These are phyloP conservation scores for Populus simonii DNA, from an alignment of 345 rosid species.

Conservation along the genomic window DNA sequence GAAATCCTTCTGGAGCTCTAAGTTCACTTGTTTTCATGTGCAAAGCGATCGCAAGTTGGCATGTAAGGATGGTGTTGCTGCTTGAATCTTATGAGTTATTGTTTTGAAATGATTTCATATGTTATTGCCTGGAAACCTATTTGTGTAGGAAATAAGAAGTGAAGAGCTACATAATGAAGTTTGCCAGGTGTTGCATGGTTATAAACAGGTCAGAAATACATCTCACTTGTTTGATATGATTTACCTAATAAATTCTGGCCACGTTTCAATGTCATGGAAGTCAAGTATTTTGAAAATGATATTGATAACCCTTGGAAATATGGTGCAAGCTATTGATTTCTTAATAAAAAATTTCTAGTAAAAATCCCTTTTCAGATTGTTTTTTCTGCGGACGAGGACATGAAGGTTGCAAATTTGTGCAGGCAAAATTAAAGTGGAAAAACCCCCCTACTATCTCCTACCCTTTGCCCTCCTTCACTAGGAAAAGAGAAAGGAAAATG, in stretches of 20 bases:
- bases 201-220: conserved; percentile 60
- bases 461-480: neutral
- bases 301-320: neutral
- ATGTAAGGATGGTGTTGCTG: conserved; percentile 49
- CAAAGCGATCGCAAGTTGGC: conserved; percentile 96
- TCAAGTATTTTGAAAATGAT: neutral
- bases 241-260: neutral
- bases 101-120: neutral
- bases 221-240: neutral
- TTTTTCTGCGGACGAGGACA: neutral
- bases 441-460: neutral
- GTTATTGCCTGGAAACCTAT: neutral
- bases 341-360: neutral
- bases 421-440: neutral
- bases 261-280: neutral
- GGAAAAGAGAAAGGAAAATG: too few relatives aligned
- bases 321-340: neutral
- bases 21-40: conserved; percentile 83
- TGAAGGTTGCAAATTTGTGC: neutral
- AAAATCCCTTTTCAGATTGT: neutral
- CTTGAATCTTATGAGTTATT: neutral
- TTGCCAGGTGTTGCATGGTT: conserved; percentile 87
- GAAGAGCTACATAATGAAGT: conserved; percentile 82
- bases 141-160: conserved; percentile 72
- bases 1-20: conserved; percentile 88